phyloP scores from a whole-genome alignment of 768 basidiomycete species.

The Sistotremastrum suecicum region DNA sequence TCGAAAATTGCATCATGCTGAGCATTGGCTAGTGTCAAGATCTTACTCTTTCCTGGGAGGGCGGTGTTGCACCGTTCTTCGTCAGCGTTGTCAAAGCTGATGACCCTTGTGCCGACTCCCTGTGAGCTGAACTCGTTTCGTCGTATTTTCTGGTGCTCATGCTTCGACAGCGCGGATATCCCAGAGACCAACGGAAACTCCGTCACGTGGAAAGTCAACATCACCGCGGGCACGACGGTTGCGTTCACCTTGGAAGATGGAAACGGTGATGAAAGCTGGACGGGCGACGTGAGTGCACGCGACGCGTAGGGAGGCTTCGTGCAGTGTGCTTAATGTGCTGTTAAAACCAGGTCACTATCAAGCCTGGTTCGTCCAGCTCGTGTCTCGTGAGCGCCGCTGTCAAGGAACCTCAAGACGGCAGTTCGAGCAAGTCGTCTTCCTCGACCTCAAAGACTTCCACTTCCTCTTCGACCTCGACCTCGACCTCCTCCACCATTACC shows the following conservation, averaged over 20 bases:
- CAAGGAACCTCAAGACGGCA: neutral
- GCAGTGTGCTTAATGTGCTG: too few relatives aligned
- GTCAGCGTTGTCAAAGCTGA: constrained; percentile 36
- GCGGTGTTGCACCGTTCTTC: constrained; percentile 36
- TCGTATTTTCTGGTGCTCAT: neutral
- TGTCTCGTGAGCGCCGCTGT: too few relatives aligned
- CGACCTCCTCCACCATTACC: too few relatives aligned
- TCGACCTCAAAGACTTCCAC: too few relatives aligned
- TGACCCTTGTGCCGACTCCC: constrained; percentile 41
- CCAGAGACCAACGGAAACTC: constrained; percentile 31
- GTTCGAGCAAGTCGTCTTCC: too few relatives aligned
- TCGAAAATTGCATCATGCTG: neutral
- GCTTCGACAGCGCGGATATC: constrained; percentile 36
- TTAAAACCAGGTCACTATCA: too few relatives aligned
- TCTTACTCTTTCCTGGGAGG: constrained; percentile 37
- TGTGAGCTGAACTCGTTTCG: constrained; percentile 29
- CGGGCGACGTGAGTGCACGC: constrained; percentile 31
- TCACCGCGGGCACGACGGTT: constrained; percentile 35
- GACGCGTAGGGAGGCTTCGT: too few relatives aligned
- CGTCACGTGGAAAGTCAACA: constrained; percentile 28
- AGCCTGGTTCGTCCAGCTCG: too few relatives aligned
- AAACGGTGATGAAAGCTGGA: constrained; percentile 52
- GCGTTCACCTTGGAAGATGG: constrained; percentile 41
- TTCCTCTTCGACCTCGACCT: too few relatives aligned
- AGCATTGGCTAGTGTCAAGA: constrained; percentile 33